Percentiles rank a stretch among this genome's conserved stretches.
Evolutionary conservation across 208 protist genomes (phyloP).

Genomic region (Leishmania braziliensis): DNA sequence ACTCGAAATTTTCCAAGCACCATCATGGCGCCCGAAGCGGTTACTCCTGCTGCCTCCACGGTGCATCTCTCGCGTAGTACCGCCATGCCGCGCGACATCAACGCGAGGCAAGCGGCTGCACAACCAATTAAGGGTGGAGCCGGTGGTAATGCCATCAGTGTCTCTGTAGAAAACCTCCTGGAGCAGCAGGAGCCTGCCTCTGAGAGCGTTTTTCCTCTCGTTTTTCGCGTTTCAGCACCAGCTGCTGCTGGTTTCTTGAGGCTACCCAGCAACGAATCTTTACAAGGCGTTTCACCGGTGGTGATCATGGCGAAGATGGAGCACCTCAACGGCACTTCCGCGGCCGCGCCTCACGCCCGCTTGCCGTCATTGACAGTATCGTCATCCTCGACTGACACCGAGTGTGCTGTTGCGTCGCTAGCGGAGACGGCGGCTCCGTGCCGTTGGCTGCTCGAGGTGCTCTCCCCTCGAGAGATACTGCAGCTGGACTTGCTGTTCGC

Average conservation of each 20-base stretch:
- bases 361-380: background rate
- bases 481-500: constrained; percentile 50
- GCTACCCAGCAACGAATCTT: background rate
- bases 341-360: background rate
- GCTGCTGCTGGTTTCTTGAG: background rate
- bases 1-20: background rate
- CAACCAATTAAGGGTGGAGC: background rate
- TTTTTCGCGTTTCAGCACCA: constrained; percentile 20
- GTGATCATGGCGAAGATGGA: constrained; percentile 70
- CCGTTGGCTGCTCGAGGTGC: constrained; percentile 44
- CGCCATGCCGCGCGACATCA: constrained; percentile 5
- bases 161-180: constrained; percentile 3
- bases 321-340: constrained; percentile 51
- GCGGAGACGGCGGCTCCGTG: constrained; percentile 14
- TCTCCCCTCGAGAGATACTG: constrained; percentile 62
- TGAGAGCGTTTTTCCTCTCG: background rate
- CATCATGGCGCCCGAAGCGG: background rate
- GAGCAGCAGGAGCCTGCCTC: constrained; percentile 22
- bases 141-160: constrained; percentile 9
- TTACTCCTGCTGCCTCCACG: background rate
- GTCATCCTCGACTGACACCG: background rate
- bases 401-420: background rate
- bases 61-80: constrained; percentile 17
- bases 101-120: constrained; percentile 14
- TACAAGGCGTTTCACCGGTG: background rate